These are phyloP conservation scores for Mycena capillaripes DNA, from an alignment of 768 basidiomycete species.

Conservation along the genomic window DNA sequence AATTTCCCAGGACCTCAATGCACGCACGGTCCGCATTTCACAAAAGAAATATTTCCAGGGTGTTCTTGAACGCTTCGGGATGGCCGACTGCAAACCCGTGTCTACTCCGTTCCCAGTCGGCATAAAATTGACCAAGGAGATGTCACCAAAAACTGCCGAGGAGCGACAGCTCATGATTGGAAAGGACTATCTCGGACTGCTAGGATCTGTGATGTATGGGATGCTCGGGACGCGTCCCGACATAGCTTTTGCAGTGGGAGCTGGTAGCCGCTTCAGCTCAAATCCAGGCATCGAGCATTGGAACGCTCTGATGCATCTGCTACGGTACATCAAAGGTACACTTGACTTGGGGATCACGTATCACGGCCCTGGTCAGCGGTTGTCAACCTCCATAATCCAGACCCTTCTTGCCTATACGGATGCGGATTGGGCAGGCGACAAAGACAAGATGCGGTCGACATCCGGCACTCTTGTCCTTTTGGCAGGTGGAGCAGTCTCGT, in stretches of 20 bases:
- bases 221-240: neutral
- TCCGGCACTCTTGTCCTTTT: neutral
- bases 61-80: neutral
- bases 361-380: too few species aligned
- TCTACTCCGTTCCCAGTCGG: conserved; percentile 9
- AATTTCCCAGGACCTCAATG: neutral
- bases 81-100: neutral
- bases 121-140: neutral
- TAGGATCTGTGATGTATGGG: neutral
- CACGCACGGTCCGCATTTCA: neutral
- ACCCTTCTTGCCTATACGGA: too few species aligned
- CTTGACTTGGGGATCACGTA: too few species aligned
- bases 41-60: conserved; percentile 3
- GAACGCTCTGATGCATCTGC: too few species aligned
- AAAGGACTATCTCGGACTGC: neutral
- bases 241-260: too few species aligned
- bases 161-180: neutral
- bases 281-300: too few species aligned
- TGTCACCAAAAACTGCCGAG: conserved; percentile 1
- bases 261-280: too few species aligned
- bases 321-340: too few species aligned
- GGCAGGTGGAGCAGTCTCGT: neutral
- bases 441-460: neutral
- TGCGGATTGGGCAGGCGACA: too few species aligned
- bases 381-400: too few species aligned